Conservation (phyloP, 495 filamentous ascomycete species). For the Physcia stellaris region DNA sequence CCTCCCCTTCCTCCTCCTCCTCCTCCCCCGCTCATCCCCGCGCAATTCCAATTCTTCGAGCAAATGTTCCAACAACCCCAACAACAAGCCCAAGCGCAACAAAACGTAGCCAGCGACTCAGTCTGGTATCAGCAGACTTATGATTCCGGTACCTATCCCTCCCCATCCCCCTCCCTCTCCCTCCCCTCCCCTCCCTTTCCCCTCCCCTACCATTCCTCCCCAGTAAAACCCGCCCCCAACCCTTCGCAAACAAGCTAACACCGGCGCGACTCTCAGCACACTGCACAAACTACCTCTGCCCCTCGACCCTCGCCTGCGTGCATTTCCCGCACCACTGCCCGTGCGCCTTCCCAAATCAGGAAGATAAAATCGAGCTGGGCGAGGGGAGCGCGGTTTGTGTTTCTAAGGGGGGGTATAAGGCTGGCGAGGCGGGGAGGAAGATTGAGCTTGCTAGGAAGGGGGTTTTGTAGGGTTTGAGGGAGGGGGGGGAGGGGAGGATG, state of each 20-base stretch:
- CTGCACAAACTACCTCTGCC: conserved; percentile 77
- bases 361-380: conserved; percentile 81
- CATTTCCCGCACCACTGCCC: conserved; percentile 91
- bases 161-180: conserved; percentile 2
- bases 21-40: conserved; percentile 27
- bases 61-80: conserved; percentile 62
- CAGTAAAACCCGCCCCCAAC: background rate
- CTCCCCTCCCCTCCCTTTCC: background rate
- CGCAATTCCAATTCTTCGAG: conserved; percentile 85
- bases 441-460: conserved; percentile 76
- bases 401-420: conserved; percentile 68
- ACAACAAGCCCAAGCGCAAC: conserved; percentile 47
- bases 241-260: conserved; percentile 6
- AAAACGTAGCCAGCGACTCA: conserved; percentile 70
- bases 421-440: conserved; percentile 60
- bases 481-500: too few relatives aligned
- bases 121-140: conserved; percentile 62
- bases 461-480: too few relatives aligned
- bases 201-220: background rate
- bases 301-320: conserved; percentile 81
- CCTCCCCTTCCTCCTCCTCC: conserved; percentile 3
- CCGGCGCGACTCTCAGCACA: conserved; percentile 31
- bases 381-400: conserved; percentile 72
- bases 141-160: conserved; percentile 34
- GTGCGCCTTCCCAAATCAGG: conserved; percentile 63